These are phyloP conservation scores for Ceratobasidium sp. DNA, from an alignment of 1,284 basidiomycete genomes.

Conservation along the genomic window DNA sequence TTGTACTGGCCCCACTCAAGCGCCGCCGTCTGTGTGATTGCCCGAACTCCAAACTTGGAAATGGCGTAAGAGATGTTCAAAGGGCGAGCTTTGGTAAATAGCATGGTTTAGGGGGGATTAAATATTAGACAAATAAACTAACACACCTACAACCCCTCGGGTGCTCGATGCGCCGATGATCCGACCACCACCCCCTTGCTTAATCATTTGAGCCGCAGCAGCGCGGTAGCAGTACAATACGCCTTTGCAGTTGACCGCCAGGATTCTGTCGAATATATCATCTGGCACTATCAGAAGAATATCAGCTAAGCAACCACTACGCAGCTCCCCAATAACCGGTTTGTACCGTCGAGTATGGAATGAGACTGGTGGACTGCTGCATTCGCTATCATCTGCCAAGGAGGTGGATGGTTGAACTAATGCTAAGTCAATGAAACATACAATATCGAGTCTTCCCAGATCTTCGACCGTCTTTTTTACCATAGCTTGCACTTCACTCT, in stretches of 20 bases:
- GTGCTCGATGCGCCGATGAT: conserved; percentile 54
- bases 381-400: conserved; percentile 51
- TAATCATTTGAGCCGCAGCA: conserved; percentile 56
- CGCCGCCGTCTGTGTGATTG: conserved; percentile 52
- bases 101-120: background rate
- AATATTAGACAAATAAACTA: background rate
- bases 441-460: conserved; percentile 47
- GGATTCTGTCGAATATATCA: conserved; percentile 44
- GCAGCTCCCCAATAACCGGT: too few relatives aligned
- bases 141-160: background rate
- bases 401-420: background rate
- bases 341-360: background rate
- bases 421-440: background rate
- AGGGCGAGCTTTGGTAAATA: background rate
- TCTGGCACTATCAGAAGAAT: conserved; percentile 17
- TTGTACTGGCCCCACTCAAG: conserved; percentile 50
- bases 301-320: background rate
- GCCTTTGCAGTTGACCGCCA: conserved; percentile 55
- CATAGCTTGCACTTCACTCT: conserved; percentile 50
- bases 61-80: conserved; percentile 44
- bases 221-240: conserved; percentile 57
- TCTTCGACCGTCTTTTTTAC: conserved; percentile 46
- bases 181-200: conserved; percentile 56
- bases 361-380: conserved; percentile 26
- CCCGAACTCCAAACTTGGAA: conserved; percentile 54